Evolutionary conservation across 495 filamentous ascomycete genomes (phyloP), one percentile per base, ranked within the genome.

Genomic region (Xylaria castorea): DNA sequence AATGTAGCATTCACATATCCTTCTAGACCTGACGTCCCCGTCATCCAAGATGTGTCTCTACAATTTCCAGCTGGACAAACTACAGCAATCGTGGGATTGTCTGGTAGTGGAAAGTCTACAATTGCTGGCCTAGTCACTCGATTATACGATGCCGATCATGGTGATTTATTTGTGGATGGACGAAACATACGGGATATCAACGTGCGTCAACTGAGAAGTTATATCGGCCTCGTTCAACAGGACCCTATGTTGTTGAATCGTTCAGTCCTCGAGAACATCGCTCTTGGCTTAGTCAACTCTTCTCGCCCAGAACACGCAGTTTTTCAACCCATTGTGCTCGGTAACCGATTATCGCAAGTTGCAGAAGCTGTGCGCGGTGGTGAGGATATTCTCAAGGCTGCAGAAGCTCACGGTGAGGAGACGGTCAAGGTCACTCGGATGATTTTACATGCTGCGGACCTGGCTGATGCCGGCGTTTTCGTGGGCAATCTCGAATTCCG

Each of bases 61-160:
- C 77, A 76, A 6, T 82, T 90, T 32, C 85, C 87, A 11, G 83
- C 87, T 3, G 86, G 86, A 51, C 87, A 90, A 71, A 82, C 85
- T 46, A 91, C 91, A 1, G 91, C 90, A 1, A 85, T 94, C 51
- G 89, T 93, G 8, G 92, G 92, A 20, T 80, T 90, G 14, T 92
- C 91, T 18, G 91, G 92, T 27, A 89, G 87, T 71, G 92, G 91
- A n/a, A 94, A 94, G 74, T 91, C 89, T 3, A 93, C 91, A 8
- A 83, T 92, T 38, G 86, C 87, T 0, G 85, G 85, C 11, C 77
- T 92, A 12, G 73, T 90, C 2, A 84, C 85, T 25, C 81, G 90
- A 14, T 77, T 91, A 60, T 88, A 88, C 70, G 87, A 89, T n/a
- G 80, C 85, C 2, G 80, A 76, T 1, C 74, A 71, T 27, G 85